Evolutionary conservation across 371 early-diverging fungal species (phyloP), one percentile per base, ranked within the genome.

Genomic region (Lichtheimia hyalospora): DNA sequence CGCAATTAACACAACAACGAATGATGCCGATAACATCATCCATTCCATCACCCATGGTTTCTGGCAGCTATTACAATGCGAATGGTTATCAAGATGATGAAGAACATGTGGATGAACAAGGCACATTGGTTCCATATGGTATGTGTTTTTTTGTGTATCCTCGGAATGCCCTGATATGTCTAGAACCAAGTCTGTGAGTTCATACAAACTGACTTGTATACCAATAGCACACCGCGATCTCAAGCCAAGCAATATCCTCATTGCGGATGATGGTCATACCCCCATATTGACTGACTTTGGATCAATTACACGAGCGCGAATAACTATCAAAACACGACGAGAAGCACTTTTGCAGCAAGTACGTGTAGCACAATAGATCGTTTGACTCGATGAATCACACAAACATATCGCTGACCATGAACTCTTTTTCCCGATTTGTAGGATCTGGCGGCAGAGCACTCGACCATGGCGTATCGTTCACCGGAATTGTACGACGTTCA

Each of bases 401-500:
- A 51, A 51, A 6, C 23, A 25, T n/a, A n/a, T 24, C 20, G 34
- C 55, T 55, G 21, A 55, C 40, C 52, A 34, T 34, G 34, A 34
- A 34, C 34, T 34, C 52, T 51, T 51, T 51, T 23, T 25, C 16
- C 21, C 52, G 8, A 7, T 24, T 43, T 7, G 7, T 54, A 63
- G 57, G 68, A 71, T 52, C 52, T 68, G 18, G 66, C 68, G 14
- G 88, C 86, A 2, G 84, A 88, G 52, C 65, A 82, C 54, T 87
- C 85, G 51, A 81, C 89, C 0, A 85, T 89, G 85, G 77, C 89
- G 8, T 91, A 89, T 56, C 73, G 91, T 3, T 89, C 91, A 7
- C 91, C 91, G 1, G 91, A 91, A 64, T 70, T 91, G 39, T 91
- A 87, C 69, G 90, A 91, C 69, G 88, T 91, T 18, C 83, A 88